Evolutionary conservation across 179 eudicot species (phyloP).

Genomic region (Silene coronaria): DNA sequence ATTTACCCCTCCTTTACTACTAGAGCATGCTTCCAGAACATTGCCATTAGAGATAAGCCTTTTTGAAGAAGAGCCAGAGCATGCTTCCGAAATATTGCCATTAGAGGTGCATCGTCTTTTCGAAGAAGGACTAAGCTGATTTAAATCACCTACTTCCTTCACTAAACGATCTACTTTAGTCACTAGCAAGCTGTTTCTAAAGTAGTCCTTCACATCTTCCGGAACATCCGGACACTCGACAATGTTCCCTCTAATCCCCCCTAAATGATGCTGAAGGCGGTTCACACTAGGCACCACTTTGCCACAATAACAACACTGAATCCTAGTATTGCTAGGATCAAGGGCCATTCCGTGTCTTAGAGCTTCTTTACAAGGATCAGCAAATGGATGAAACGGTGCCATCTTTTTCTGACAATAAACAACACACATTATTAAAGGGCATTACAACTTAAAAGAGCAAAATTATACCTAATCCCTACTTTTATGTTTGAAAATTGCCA

Average conservation of each 20-base stretch:
- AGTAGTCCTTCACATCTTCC: conserved; percentile 30
- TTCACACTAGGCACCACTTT: conserved; percentile 38
- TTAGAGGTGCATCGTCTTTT: conserved; percentile 35
- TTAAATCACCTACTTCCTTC: conserved; percentile 37
- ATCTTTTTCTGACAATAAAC: conserved; percentile 24
- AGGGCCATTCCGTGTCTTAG: conserved; percentile 42
- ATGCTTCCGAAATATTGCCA: background rate
- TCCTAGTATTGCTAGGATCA: conserved; percentile 31
- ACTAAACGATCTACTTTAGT: conserved; percentile 27
- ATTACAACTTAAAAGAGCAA: conserved; percentile 3
- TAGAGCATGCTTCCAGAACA: conserved; percentile 16
- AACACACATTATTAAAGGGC: conserved; percentile 4
- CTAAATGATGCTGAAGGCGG: conserved; percentile 51
- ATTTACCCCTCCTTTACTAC: conserved; percentile 21
- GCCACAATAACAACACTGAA: conserved; percentile 50
- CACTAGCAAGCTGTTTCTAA: conserved; percentile 21
- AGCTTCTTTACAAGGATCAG: conserved; percentile 26
- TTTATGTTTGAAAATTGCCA: no score
- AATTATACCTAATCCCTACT: background rate
- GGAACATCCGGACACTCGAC: conserved; percentile 40
- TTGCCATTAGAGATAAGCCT: background rate
- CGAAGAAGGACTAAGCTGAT: conserved; percentile 24
- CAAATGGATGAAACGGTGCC: conserved; percentile 21
- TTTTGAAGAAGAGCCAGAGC: conserved; percentile 17
- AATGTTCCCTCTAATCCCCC: conserved; percentile 37